A percentile compares a stretch with the other conserved stretches of the same genome.
These are phyloP conservation scores for Dionaea muscipula DNA, from an alignment of 179 eudicot genomes.

Conservation along the genomic window DNA sequence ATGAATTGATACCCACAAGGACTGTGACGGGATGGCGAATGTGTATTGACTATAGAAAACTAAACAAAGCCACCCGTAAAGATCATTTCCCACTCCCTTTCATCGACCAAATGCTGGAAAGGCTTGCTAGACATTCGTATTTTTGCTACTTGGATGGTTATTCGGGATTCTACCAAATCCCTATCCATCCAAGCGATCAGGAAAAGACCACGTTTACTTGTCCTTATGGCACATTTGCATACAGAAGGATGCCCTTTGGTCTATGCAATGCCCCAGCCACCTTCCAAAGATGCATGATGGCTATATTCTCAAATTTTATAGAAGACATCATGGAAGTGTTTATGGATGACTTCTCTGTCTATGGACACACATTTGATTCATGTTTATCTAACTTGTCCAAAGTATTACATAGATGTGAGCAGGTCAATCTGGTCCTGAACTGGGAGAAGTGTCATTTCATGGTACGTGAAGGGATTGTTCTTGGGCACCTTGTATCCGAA, in stretches of 20 bases:
- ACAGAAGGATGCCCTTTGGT: neutral
- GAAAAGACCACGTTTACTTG: neutral
- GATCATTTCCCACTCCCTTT: neutral
- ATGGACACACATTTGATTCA: neutral
- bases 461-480: neutral
- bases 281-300: conserved; percentile 1
- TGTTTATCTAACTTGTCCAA: neutral
- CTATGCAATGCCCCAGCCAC: neutral
- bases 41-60: neutral
- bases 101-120: neutral
- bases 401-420: neutral
- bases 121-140: neutral
- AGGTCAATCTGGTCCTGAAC: neutral
- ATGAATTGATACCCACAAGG: neutral
- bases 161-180: neutral
- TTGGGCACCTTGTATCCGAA: neutral
- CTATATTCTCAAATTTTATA: neutral
- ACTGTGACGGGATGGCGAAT: neutral
- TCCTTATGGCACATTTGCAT: conserved; percentile 2
- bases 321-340: neutral
- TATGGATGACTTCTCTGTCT: conserved; percentile 3
- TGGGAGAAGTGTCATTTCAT: neutral
- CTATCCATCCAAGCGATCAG: neutral
- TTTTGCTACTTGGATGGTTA: neutral
- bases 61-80: neutral